Percentiles rank a stretch among this genome's conserved stretches.
These are phyloP conservation scores for Acanthamoeba healyi DNA, from an alignment of 208 protist genomes.

Conservation along the genomic window DNA sequence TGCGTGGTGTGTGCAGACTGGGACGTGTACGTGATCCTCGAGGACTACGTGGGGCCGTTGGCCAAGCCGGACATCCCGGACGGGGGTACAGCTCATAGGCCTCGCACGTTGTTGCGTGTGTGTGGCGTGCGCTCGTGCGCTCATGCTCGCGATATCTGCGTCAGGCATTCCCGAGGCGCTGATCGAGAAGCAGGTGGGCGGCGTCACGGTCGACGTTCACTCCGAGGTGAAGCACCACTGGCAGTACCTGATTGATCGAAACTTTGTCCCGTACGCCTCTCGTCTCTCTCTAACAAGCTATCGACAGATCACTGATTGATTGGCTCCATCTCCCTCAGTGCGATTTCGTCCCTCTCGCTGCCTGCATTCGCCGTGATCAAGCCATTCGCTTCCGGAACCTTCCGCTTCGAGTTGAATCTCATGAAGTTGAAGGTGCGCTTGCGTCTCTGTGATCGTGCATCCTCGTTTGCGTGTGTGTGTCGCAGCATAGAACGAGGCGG, in stretches of 20 bases:
- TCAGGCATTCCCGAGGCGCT: not conserved
- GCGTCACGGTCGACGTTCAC: not conserved
- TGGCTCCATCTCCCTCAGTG: not conserved
- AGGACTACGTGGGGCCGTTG: not conserved
- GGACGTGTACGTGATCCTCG: slow-evolving; percentile 10
- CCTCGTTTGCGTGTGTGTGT: too few relatives aligned
- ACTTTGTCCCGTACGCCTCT: slow-evolving; percentile 24
- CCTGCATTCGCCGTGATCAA: slow-evolving; percentile 20
- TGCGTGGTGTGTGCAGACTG: not conserved
- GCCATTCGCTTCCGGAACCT: not conserved
- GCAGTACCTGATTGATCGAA: slow-evolving; percentile 5
- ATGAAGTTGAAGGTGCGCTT: not conserved
- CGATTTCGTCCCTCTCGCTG: not conserved
- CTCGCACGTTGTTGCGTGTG: not conserved
- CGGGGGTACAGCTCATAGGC: not conserved
- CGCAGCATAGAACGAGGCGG: too few relatives aligned
- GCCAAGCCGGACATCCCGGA: slow-evolving; percentile 1
- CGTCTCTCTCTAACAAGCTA: too few relatives aligned
- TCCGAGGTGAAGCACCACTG: slow-evolving; percentile 11
- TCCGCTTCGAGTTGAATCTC: not conserved
- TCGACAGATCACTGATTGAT: too few relatives aligned
- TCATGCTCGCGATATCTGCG: not conserved
- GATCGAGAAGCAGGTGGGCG: slow-evolving; percentile 25
- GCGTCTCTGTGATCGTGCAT: not conserved
- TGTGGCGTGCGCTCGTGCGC: not conserved